Percentiles rank a stretch among this genome's conserved stretches.
Conservation (phyloP, 257 asterid genomes). For the Solanum infundibuliforme region DNA sequence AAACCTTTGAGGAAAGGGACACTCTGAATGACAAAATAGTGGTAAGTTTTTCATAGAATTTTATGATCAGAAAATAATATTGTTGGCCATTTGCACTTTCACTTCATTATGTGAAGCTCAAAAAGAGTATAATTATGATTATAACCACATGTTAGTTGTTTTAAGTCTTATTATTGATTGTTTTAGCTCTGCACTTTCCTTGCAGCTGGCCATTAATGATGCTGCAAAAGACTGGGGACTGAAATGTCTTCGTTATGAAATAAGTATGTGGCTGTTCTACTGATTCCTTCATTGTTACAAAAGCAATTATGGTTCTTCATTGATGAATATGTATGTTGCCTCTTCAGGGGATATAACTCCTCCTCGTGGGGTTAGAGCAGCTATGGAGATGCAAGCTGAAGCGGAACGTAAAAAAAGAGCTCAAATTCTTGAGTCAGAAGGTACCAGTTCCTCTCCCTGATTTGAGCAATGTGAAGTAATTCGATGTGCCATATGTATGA, state of each 20-base stretch:
- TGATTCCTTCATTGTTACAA: neutral
- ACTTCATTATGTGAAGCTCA: neutral
- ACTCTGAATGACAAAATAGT: slow-evolving; percentile 79
- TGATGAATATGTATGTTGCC: neutral
- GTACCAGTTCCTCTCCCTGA: neutral
- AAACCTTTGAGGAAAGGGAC: slow-evolving; percentile 88
- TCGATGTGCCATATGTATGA: neutral
- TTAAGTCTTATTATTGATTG: neutral
- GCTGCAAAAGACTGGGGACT: slow-evolving; percentile 6
- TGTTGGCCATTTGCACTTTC: neutral
- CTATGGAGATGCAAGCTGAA: slow-evolving; percentile 11
- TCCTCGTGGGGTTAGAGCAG: slow-evolving; percentile 2
- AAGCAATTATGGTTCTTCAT: neutral
- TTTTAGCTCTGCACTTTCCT: neutral
- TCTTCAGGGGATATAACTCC: slow-evolving; percentile 4
- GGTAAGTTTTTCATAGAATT: slow-evolving; percentile 27
- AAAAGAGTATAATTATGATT: neutral
- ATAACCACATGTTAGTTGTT: neutral
- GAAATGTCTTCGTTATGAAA: neutral
- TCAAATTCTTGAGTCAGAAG: slow-evolving; percentile 4
- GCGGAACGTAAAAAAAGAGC: neutral
- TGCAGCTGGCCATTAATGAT: slow-evolving; percentile 1
- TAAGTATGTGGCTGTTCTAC: neutral
- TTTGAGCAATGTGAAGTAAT: neutral
- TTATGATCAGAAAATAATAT: neutral